Percentiles rank a stretch among this genome's conserved stretches.
These are phyloP conservation scores for Yarrowia sp. DNA, from an alignment of 805 yeast genomes.

Conservation along the genomic window DNA sequence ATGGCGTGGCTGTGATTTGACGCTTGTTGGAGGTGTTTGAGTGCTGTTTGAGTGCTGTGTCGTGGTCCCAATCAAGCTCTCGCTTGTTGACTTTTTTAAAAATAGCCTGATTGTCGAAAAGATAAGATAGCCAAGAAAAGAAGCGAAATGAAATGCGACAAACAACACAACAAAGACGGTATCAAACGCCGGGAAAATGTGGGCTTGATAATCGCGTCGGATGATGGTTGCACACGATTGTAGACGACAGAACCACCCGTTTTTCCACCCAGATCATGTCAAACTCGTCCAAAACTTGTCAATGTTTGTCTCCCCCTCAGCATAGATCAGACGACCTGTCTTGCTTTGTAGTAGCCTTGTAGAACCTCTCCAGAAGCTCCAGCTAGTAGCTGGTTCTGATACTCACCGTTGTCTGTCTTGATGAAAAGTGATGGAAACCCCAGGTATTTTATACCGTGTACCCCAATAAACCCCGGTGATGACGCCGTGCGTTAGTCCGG, in stretches of 20 bases:
- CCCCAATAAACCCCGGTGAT: neutral
- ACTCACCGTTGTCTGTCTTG: constrained; percentile 13
- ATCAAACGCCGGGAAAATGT: too few relatives aligned
- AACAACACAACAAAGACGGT: neutral
- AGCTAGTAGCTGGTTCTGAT: neutral
- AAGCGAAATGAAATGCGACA: neutral
- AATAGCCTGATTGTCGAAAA: neutral
- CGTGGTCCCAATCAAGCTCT: too few relatives aligned
- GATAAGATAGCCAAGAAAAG: neutral
- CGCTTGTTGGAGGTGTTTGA: too few relatives aligned
- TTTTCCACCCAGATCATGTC: neutral
- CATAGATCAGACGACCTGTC: too few relatives aligned
- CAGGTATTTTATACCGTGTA: constrained; percentile 1
- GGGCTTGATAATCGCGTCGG: too few relatives aligned
- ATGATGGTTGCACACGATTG: too few relatives aligned
- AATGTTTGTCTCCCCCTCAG: too few relatives aligned
- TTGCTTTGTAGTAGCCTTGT: too few relatives aligned
- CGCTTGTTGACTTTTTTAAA: neutral
- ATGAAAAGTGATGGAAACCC: neutral
- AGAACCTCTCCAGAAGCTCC: neutral
- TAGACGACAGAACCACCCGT: neutral
- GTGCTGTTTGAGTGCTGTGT: too few relatives aligned
- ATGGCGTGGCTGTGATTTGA: too few relatives aligned
- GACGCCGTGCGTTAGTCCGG: constrained; percentile 22
- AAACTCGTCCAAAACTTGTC: too few relatives aligned